Evolutionary conservation across 345 rosid genomes (phyloP).

Genomic region (Dipteronia dyeriana): DNA sequence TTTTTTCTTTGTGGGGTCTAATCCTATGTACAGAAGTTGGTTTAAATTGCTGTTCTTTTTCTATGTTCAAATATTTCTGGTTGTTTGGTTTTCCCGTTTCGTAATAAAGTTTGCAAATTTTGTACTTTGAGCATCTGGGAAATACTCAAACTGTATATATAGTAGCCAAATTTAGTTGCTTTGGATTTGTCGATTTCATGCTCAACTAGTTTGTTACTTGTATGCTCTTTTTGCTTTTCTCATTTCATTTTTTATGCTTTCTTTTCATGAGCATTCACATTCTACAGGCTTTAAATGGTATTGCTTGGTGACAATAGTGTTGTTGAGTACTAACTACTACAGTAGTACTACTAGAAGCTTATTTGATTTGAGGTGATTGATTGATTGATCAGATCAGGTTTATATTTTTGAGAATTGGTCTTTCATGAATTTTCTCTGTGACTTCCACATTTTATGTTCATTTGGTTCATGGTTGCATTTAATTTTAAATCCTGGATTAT

Average conservation of each 20-base stretch:
- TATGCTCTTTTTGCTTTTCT: neutral
- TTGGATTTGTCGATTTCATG: neutral
- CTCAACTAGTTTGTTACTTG: neutral
- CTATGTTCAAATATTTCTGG: neutral
- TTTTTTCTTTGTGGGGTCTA: neutral
- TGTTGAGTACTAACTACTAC: neutral
- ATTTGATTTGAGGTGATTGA: neutral
- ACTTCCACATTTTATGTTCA: neutral
- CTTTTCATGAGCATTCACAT: neutral
- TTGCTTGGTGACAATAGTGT: neutral
- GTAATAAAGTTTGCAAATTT: neutral
- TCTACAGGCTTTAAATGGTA: neutral
- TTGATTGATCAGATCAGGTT: conserved; percentile 2
- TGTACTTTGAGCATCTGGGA: neutral
- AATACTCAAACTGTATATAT: neutral
- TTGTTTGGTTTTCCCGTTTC: neutral
- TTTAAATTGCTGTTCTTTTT: neutral
- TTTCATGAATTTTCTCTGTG: neutral
- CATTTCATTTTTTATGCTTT: neutral
- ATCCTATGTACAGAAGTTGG: neutral
- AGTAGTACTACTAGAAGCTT: neutral
- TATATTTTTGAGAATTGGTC: neutral
- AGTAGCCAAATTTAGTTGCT: neutral
- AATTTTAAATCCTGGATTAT: neutral
- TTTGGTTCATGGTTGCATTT: neutral